These are phyloP conservation scores for Ophiosphaerella herpotricha DNA, from an alignment of 2,329 filamentous ascomycete genomes.

Conservation along the genomic window DNA sequence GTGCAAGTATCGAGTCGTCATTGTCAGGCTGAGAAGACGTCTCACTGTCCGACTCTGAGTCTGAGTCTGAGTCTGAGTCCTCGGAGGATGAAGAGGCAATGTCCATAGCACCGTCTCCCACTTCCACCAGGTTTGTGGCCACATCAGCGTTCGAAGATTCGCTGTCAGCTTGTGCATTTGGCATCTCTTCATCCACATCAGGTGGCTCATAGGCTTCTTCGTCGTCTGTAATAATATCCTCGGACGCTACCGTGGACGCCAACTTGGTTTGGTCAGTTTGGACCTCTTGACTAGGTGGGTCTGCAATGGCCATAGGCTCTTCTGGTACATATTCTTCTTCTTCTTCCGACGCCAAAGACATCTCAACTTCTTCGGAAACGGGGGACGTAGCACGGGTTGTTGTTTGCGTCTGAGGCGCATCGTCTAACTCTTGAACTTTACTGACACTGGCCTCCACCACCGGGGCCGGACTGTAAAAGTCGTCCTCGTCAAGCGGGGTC, in stretches of 20 bases:
- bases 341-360: slow-evolving; percentile 38
- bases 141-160: not conserved
- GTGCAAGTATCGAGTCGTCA: slow-evolving; percentile 14
- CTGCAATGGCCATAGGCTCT: slow-evolving; percentile 14
- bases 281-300: slow-evolving; percentile 6
- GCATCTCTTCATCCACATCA: slow-evolving; percentile 27
- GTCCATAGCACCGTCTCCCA: slow-evolving; percentile 42
- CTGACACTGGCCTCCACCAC: not conserved
- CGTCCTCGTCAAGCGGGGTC: slow-evolving; percentile 37
- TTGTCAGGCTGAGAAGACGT: slow-evolving; percentile 17
- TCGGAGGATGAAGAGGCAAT: slow-evolving; percentile 40
- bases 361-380: slow-evolving; percentile 38
- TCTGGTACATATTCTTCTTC: slow-evolving; percentile 41
- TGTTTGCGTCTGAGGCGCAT: slow-evolving; percentile 4
- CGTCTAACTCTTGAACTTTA: not conserved
- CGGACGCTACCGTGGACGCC: slow-evolving; percentile 12
- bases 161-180: slow-evolving; percentile 7
- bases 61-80: slow-evolving; percentile 15
- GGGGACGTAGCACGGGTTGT: slow-evolving; percentile 6
- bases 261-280: slow-evolving; percentile 5
- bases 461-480: slow-evolving; percentile 43
- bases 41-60: slow-evolving; percentile 19
- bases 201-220: slow-evolving; percentile 42
- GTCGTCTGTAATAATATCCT: slow-evolving; percentile 27
- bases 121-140: slow-evolving; percentile 14